Evolutionary conservation across 2,329 filamentous ascomycete genomes (phyloP).

Genomic region (Teratosphaeria gauchensis): DNA sequence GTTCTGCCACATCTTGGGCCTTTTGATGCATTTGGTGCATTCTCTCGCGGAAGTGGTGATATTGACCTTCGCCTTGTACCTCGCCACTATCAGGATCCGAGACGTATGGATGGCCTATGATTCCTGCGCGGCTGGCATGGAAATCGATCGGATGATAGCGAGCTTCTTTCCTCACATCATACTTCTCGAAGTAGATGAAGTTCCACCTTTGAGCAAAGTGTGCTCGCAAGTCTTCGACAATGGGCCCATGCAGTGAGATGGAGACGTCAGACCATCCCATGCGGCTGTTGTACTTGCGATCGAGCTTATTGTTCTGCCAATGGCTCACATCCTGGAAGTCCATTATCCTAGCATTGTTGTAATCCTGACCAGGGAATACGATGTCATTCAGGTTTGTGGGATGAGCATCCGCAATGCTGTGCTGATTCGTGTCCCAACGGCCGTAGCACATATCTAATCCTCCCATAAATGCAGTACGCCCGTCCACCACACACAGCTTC

Average conservation of each 20-base stretch:
- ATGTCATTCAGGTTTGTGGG: constrained; percentile 65
- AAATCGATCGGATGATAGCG: constrained; percentile 37
- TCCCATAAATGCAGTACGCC: constrained; percentile 78
- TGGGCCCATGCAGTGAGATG: constrained; percentile 63
- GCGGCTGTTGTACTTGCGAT: constrained; percentile 58
- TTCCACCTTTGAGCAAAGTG: constrained; percentile 90
- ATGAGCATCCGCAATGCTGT: constrained; percentile 76
- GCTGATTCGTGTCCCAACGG: constrained; percentile 74
- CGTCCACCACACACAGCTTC: constrained; percentile 76
- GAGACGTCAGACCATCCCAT: constrained; percentile 93
- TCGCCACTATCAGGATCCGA: constrained; percentile 15
- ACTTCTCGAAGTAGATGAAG: constrained; percentile 79
- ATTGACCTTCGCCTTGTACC: constrained; percentile 19
- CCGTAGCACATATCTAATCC: constrained; percentile 81
- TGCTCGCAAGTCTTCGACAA: constrained; percentile 61
- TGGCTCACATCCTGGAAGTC: constrained; percentile 73
- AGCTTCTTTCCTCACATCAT: constrained; percentile 43
- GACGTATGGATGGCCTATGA: constrained; percentile 25
- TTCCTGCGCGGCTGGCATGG: constrained; percentile 26
- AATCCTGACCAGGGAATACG: constrained; percentile 83
- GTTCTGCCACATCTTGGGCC: constrained; percentile 15
- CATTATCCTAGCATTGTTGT: constrained; percentile 76
- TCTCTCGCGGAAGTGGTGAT: constrained; percentile 22
- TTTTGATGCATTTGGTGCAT: constrained; percentile 21
- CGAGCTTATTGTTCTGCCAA: constrained; percentile 79